Conservation (phyloP, 306 rosid species). For the Vicia villosa region DNA sequence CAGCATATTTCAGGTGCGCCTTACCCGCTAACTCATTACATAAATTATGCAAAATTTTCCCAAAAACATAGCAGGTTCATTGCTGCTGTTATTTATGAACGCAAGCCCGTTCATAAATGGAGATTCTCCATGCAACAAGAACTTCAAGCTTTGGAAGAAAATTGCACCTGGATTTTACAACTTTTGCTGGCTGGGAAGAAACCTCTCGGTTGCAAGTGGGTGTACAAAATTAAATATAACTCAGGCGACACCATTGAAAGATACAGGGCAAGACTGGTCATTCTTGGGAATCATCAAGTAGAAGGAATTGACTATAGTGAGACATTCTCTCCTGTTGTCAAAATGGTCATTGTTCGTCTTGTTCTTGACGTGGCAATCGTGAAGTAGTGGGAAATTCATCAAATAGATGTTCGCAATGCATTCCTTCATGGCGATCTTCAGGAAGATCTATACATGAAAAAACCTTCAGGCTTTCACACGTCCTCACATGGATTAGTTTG, state of each 20-base stretch:
- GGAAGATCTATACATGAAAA: background rate
- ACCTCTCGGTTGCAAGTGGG: slow-evolving; percentile 11
- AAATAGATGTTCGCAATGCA: background rate
- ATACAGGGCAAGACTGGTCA: background rate
- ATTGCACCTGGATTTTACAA: background rate
- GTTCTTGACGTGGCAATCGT: background rate
- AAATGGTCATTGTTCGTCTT: background rate
- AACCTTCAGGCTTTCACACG: background rate
- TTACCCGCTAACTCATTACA: too few species aligned
- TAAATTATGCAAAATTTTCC: too few species aligned
- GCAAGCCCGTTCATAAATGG: background rate
- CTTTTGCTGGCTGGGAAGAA: background rate
- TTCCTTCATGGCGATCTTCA: background rate
- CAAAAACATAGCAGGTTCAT: slow-evolving; percentile 5
- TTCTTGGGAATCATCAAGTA: too few species aligned
- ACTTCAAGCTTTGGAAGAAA: background rate
- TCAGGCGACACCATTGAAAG: background rate
- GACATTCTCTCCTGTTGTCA: background rate
- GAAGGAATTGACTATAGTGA: background rate
- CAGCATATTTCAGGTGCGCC: too few species aligned
- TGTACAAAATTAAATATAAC: background rate
- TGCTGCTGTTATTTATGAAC: background rate
- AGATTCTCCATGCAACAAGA: background rate
- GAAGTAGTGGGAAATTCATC: background rate
- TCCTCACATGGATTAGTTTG: background rate